Evolutionary conservation across 1,139 yeast genomes (phyloP).

Genomic region (Scheffersomyces stambukii): DNA sequence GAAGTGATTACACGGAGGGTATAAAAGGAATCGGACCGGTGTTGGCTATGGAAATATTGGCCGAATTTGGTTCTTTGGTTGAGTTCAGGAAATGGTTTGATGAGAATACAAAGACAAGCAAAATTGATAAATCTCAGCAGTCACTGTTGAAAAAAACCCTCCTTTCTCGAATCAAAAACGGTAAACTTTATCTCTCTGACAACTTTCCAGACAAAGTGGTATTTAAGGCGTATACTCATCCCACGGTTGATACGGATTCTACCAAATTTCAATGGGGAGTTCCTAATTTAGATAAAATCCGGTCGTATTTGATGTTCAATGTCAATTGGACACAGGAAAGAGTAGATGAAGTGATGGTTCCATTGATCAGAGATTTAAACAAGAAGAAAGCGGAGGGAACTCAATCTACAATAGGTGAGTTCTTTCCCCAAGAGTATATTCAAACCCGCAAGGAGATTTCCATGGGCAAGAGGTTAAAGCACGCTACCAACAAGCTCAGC

Average conservation of each 20-base stretch:
- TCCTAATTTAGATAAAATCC: conserved; percentile 77
- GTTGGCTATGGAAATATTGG: conserved; percentile 85
- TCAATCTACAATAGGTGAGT: conserved; percentile 56
- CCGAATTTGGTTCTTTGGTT: conserved; percentile 60
- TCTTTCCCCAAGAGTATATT: conserved; percentile 51
- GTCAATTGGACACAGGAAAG: conserved; percentile 81
- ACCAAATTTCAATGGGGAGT: conserved; percentile 86
- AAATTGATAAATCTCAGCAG: conserved; percentile 12
- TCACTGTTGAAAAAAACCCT: conserved; percentile 35
- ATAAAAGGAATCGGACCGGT: conserved; percentile 92
- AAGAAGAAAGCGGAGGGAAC: conserved; percentile 50
- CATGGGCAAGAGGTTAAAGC: conserved; percentile 56
- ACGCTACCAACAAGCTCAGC: conserved; percentile 52
- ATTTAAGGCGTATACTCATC: conserved; percentile 66
- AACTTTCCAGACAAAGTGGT: conserved; percentile 72
- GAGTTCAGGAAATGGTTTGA: conserved; percentile 40
- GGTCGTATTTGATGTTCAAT: conserved; percentile 62
- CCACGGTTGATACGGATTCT: conserved; percentile 79
- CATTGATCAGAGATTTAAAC: conserved; percentile 78
- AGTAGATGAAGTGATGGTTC: conserved; percentile 85
- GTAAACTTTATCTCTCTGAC: conserved; percentile 59
- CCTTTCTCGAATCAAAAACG: conserved; percentile 50
- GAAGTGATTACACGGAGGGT: conserved; percentile 94
- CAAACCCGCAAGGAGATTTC: conserved; percentile 41
- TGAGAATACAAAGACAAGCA: conserved; percentile 18